Evolutionary conservation across 1,284 basidiomycete genomes (phyloP).

Genomic region (Paramarasmius palmivorus): DNA sequence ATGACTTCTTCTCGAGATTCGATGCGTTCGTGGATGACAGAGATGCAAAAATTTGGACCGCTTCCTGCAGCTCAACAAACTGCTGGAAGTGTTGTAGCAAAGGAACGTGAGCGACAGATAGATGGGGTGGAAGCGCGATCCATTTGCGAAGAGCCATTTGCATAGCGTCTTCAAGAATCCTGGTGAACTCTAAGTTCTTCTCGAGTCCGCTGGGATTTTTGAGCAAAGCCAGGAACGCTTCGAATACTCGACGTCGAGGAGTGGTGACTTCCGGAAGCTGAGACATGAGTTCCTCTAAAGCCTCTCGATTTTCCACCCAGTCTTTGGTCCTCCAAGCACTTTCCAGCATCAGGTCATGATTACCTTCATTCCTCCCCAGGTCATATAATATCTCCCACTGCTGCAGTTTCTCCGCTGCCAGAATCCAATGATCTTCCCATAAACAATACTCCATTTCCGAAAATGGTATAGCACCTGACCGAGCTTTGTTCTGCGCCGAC

Average conservation of each 20-base stretch:
- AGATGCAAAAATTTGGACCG: conserved; percentile 92
- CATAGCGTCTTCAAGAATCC: conserved; percentile 94
- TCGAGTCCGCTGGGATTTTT: conserved; percentile 67
- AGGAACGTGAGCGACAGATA: conserved; percentile 93
- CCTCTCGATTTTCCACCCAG: conserved; percentile 83
- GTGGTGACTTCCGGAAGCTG: conserved; percentile 86
- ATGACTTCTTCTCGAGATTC: conserved; percentile 94
- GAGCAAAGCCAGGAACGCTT: conserved; percentile 89
- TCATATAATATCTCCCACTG: conserved; percentile 97
- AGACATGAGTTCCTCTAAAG: conserved; percentile 84
- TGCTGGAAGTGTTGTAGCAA: conserved; percentile 98
- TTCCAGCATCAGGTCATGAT: conserved; percentile 92
- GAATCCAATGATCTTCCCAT: conserved; percentile 99
- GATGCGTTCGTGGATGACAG: conserved; percentile 84
- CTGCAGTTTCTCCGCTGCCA: conserved; percentile 94
- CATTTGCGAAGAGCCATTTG: conserved; percentile 97
- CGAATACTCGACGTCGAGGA: conserved; percentile 92
- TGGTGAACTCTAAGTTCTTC: conserved; percentile 80
- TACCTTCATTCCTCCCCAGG: conserved; percentile 88
- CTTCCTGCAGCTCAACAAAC: conserved; percentile 97
- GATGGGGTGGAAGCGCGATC: conserved; percentile 83
- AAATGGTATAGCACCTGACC: conserved; percentile 85
- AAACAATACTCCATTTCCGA: conserved; percentile 95
- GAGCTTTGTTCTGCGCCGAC: conserved; percentile 85
- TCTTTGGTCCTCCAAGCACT: conserved; percentile 95